Evolutionary conservation across 768 basidiomycete genomes (phyloP).

Genomic region (Mycena chlorophos): DNA sequence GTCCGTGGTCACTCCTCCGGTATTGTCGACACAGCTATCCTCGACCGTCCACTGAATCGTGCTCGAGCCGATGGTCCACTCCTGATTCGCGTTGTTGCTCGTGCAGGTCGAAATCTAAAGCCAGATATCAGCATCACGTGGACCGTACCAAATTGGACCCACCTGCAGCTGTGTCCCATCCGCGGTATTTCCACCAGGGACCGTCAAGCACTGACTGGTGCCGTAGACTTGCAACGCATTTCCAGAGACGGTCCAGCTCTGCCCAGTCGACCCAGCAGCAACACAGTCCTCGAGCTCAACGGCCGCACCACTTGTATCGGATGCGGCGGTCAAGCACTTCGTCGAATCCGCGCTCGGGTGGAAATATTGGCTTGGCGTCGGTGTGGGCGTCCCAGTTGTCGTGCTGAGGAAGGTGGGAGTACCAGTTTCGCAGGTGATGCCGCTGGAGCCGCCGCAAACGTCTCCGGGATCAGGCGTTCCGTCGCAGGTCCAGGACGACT

Average conservation of each 20-base stretch:
- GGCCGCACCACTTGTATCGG: conserved; percentile 26
- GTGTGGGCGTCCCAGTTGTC: not conserved
- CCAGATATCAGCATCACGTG: too few relatives aligned
- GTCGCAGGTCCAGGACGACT: not conserved
- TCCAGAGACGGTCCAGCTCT: conserved; percentile 25
- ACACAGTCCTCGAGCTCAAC: conserved; percentile 22
- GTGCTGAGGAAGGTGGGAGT: not conserved
- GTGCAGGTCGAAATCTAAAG: conserved; percentile 25
- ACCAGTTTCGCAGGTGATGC: not conserved
- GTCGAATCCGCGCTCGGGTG: conserved; percentile 6
- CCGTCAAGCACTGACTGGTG: conserved; percentile 25
- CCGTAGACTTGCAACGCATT: conserved; percentile 21
- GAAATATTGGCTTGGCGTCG: not conserved
- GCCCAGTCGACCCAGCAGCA: conserved; percentile 21
- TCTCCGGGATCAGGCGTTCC: not conserved
- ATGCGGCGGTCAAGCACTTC: conserved; percentile 25
- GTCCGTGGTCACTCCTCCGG: conserved; percentile 1
- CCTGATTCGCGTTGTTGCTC: conserved; percentile 19
- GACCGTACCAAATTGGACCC: not conserved
- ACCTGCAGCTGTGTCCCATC: conserved; percentile 28
- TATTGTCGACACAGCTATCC: conserved; percentile 12
- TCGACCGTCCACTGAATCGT: conserved; percentile 8
- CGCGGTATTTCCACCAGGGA: conserved; percentile 20
- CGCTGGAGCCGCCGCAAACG: not conserved
- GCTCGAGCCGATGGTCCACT: conserved; percentile 12